These are phyloP conservation scores for Arthroderma sp. DNA, from an alignment of 2,329 filamentous ascomycete genomes.

Conservation along the genomic window DNA sequence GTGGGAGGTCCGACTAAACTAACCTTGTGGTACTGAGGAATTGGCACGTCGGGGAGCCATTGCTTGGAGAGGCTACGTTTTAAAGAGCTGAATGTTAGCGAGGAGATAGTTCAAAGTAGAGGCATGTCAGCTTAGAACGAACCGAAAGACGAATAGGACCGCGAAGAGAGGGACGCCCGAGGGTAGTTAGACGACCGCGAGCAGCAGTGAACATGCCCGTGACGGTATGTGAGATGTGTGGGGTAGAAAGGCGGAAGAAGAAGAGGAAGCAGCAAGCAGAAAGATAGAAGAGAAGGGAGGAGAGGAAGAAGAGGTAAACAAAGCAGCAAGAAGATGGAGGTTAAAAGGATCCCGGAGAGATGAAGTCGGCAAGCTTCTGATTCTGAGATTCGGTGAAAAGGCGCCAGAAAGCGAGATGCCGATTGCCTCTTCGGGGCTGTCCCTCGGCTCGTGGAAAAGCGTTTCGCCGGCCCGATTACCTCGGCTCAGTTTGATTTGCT, in stretches of 20 bases:
- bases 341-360: constrained; percentile 3
- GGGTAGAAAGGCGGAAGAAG: neutral
- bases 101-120: neutral
- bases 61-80: constrained; percentile 19
- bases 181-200: constrained; percentile 30
- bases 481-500: too few relatives aligned
- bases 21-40: constrained; percentile 35
- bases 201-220: constrained; percentile 30
- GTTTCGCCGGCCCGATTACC: too few relatives aligned
- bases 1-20: constrained; percentile 9
- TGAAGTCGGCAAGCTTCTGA: too few relatives aligned
- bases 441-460: too few relatives aligned
- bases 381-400: too few relatives aligned
- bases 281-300: constrained; percentile 8
- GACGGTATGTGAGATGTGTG: constrained; percentile 5
- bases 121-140: neutral
- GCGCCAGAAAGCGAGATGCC: too few relatives aligned
- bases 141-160: constrained; percentile 21
- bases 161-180: constrained; percentile 26
- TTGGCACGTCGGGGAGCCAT: constrained; percentile 25
- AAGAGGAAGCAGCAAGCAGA: constrained; percentile 1
- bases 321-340: constrained; percentile 10
- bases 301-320: constrained; percentile 6
- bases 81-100: neutral
- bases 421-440: too few relatives aligned